Conservation (phyloP, 2,329 filamentous ascomycete species). For the Fusarium illudens region DNA sequence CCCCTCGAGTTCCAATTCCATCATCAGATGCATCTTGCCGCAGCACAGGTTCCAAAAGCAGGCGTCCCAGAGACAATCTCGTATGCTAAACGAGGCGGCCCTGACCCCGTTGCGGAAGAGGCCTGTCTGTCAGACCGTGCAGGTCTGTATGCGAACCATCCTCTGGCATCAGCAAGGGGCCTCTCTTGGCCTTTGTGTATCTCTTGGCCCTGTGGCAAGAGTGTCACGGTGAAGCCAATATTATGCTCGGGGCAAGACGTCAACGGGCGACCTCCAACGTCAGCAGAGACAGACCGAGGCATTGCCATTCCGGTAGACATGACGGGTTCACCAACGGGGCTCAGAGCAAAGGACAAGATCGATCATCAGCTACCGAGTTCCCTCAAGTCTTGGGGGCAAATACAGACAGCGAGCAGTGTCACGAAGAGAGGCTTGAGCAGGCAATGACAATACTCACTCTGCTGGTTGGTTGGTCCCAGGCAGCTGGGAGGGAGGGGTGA, state of each 20-base stretch:
- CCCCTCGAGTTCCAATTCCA: background rate
- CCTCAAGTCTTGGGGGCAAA: background rate
- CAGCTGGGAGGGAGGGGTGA: no score
- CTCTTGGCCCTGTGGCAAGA: background rate
- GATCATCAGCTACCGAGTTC: background rate
- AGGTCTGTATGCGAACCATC: background rate
- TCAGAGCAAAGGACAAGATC: background rate
- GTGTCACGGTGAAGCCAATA: constrained; percentile 15
- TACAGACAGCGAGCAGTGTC: background rate
- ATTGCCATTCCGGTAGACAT: background rate
- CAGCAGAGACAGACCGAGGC: constrained; percentile 6
- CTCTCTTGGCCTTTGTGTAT: constrained; percentile 15
- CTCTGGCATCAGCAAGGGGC: background rate
- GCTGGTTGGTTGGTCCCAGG: constrained; percentile 22
- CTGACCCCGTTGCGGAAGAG: constrained; percentile 12
- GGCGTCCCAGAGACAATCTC: background rate
- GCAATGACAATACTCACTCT: background rate
- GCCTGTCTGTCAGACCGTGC: constrained; percentile 12
- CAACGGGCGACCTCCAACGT: background rate
- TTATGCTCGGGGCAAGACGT: background rate
- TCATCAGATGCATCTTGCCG: constrained; percentile 15
- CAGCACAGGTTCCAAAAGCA: background rate
- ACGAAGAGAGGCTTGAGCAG: background rate
- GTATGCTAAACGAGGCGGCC: background rate
- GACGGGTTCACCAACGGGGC: background rate